A percentile compares a stretch with the other conserved stretches of the same genome.
These are phyloP conservation scores for Paramecium bursaria DNA, from an alignment of 73 alveolate species.

Conservation along the genomic window DNA sequence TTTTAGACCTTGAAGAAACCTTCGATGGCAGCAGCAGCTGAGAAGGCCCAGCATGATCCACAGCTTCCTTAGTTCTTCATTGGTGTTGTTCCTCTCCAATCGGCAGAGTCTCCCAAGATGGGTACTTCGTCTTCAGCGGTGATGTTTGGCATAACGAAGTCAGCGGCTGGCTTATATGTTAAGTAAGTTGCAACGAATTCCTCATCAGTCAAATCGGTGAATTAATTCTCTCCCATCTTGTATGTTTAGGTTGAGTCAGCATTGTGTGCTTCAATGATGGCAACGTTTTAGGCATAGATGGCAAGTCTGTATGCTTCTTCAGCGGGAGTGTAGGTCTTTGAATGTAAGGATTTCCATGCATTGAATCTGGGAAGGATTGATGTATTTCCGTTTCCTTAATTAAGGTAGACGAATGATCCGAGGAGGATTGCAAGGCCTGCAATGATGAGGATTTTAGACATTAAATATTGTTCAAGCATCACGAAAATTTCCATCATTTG, in stretches of 20 bases:
- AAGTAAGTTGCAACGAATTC: slow-evolving; percentile 64
- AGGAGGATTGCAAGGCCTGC: slow-evolving; percentile 47
- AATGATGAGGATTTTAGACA: slow-evolving; percentile 14
- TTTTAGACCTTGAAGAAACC: background rate
- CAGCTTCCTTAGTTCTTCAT: slow-evolving; percentile 71
- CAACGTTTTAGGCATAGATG: background rate
- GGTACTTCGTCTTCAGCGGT: background rate
- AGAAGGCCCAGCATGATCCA: slow-evolving; percentile 76
- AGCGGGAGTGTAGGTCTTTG: background rate
- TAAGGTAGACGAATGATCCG: background rate
- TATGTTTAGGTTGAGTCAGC: slow-evolving; percentile 48
- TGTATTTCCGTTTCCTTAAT: background rate
- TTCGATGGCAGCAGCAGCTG: slow-evolving; percentile 76
- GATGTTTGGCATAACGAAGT: background rate
- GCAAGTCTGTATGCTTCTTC: slow-evolving; percentile 28
- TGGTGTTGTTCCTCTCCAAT: slow-evolving; percentile 75
- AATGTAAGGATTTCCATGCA: background rate
- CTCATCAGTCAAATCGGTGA: slow-evolving; percentile 65
- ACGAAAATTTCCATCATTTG: too few species aligned
- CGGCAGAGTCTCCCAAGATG: too few species aligned
- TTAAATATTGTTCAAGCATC: too few species aligned
- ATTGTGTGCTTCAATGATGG: slow-evolving; percentile 49
- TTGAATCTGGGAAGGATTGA: too few species aligned
- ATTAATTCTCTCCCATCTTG: slow-evolving; percentile 20
- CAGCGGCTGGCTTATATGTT: slow-evolving; percentile 36